Base-by-base conservation (phyloP, 2,329 filamentous ascomycete species). In the Stylonectria norvegica region DNA sequence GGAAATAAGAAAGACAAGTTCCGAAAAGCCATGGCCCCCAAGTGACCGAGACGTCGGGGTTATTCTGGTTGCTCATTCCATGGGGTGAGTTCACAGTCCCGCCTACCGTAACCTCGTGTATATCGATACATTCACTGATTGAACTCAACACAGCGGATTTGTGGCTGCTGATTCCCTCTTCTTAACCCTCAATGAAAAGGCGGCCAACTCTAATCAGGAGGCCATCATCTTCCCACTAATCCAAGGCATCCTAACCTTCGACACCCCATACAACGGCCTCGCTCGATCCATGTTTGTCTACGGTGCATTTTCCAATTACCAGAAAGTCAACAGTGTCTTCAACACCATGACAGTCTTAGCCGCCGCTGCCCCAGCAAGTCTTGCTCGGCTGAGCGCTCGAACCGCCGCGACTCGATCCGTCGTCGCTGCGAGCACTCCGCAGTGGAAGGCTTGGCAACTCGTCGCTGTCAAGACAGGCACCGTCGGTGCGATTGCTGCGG, bases 151-250 rank as follows among this genome's bases (percentile, higher is more conserved):
- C 36, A 76, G 73, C 29, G 89, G 89, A 25, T 93, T 95, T 49
- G 86, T 95, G 7, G 89, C 86, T 5, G 85, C 85, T 2, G 89
- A 95, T 52, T 76, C 85, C 0, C 73, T 94, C n/a, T 78, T 93
- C 50, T 76, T 83, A 18, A 74, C 89, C 29, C 59, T 86, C 30
- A 76, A 81, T 44, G 86, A 87, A 50, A 72, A 80, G 44, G 72
- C 76, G 0, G 58, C 50, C 25, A 57, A 61, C n/a, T 43, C 59
- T 18, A 48, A 50, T 2, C 55, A 63, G 6, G 50, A 52, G 1
- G 43, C 53, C 3, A 73, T 81, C 34, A 79, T 89, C 62, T 94
- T 94, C 61, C 89, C 89, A 0, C 78, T 86, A 38, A 84, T 94
- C 43, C 84, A 88, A 56, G 89, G 85, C 35, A 73, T 94, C 12